Conservation (phyloP, 2,329 filamentous ascomycete species). For the Alternaria novae-zelandiae region DNA sequence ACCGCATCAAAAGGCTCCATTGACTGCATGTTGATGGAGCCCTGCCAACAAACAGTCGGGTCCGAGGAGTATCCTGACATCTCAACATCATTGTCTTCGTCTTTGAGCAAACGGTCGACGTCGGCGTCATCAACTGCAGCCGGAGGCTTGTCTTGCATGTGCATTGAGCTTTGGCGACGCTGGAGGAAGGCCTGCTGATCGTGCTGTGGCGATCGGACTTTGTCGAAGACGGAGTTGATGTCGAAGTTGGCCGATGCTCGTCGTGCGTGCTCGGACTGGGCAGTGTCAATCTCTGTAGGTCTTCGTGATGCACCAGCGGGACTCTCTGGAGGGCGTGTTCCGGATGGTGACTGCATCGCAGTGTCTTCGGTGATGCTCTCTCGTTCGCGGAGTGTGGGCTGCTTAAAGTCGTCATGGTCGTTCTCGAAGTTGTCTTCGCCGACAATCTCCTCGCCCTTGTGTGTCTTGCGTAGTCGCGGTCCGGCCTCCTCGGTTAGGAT, state of each 20-base stretch:
- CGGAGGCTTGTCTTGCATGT: constrained; percentile 48
- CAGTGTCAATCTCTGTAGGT: constrained; percentile 47
- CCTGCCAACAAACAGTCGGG: constrained; percentile 67
- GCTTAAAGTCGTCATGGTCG: constrained; percentile 33
- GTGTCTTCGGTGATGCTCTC: constrained; percentile 35
- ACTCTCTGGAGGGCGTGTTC: constrained; percentile 25
- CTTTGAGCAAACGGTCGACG: constrained; percentile 85
- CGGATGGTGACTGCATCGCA: constrained; percentile 21
- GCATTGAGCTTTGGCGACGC: constrained; percentile 59
- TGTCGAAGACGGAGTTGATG: constrained; percentile 84
- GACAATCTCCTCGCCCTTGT: constrained; percentile 92
- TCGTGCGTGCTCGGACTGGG: constrained; percentile 45
- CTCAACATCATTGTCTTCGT: constrained; percentile 78
- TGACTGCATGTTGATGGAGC: constrained; percentile 67
- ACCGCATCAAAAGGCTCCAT: constrained; percentile 76
- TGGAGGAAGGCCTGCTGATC: constrained; percentile 55
- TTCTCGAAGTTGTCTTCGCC: constrained; percentile 67
- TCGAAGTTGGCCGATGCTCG: constrained; percentile 73
- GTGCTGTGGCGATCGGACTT: constrained; percentile 74
- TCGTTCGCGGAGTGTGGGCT: constrained; percentile 33
- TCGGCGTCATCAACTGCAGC: constrained; percentile 80
- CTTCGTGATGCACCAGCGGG: constrained; percentile 19
- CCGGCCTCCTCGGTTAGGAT: constrained; percentile 75
- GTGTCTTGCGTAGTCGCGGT: constrained; percentile 83
- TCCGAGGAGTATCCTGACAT: constrained; percentile 77